Percentiles rank a stretch among this genome's conserved stretches.
Conservation (phyloP, 2,329 filamentous ascomycete genomes). For the Didymella segeticola region DNA sequence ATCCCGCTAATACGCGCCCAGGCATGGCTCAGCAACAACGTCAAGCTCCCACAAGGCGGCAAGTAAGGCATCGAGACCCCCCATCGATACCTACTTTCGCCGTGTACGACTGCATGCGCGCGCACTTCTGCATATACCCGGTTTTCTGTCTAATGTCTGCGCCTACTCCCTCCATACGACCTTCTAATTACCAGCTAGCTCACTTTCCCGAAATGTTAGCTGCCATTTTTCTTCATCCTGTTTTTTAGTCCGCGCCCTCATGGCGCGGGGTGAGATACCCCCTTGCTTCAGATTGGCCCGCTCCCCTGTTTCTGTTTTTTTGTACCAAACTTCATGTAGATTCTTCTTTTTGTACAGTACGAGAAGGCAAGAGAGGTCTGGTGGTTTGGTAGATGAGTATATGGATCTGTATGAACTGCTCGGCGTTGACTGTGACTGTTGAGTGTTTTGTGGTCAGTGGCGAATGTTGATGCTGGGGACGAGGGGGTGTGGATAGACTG, state of each 20-base stretch:
- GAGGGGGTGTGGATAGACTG: neutral
- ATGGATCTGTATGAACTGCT: conserved; percentile 30
- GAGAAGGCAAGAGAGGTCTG: too few species aligned
- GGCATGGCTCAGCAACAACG: conserved; percentile 60
- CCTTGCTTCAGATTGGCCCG: conserved; percentile 19
- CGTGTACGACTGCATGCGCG: conserved; percentile 45
- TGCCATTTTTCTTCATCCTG: conserved; percentile 10
- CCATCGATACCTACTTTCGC: conserved; percentile 17
- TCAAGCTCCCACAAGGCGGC: conserved; percentile 52
- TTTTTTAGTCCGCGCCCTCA: conserved; percentile 15
- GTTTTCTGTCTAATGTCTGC: conserved; percentile 37
- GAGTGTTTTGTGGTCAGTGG: neutral
- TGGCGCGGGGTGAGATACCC: conserved; percentile 23
- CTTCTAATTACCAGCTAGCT: conserved; percentile 36
- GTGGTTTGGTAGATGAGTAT: conserved; percentile 26
- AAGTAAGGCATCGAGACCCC: conserved; percentile 36
- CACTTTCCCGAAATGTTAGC: too few species aligned
- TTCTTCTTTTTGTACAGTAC: conserved; percentile 17
- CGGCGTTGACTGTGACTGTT: neutral
- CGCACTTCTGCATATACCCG: conserved; percentile 49
- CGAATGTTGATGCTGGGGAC: neutral
- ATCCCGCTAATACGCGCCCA: conserved; percentile 23
- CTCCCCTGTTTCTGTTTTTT: too few species aligned
- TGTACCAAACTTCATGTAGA: conserved; percentile 22
- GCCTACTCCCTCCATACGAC: conserved; percentile 20